Percentiles rank a stretch among this genome's conserved stretches.
Conservation (phyloP, 2,329 filamentous ascomycete genomes). For the Cladorrhinum sp. region DNA sequence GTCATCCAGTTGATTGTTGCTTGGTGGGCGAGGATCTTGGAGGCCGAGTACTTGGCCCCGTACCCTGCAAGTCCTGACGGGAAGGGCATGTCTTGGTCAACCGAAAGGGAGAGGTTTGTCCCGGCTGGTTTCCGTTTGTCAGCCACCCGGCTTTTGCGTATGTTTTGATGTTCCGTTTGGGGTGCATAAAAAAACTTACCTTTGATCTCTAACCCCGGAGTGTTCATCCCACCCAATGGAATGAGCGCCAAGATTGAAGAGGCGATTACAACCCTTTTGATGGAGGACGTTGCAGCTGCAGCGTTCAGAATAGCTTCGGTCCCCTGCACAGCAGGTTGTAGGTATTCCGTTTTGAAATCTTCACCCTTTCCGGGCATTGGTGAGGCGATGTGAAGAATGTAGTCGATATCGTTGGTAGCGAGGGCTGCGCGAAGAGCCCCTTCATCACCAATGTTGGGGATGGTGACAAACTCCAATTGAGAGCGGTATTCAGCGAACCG, state of each 20-base stretch:
- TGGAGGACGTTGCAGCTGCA: neutral
- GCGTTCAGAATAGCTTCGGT: slow-evolving; percentile 14
- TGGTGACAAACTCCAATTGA: slow-evolving; percentile 11
- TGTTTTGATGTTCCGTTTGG: neutral
- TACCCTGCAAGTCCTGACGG: slow-evolving; percentile 10
- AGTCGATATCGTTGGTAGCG: slow-evolving; percentile 7
- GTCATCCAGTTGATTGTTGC: slow-evolving; percentile 12
- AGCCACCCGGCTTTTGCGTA: neutral
- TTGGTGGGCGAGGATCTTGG: slow-evolving; percentile 18
- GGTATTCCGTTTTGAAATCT: slow-evolving; percentile 19
- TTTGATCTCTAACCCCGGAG: slow-evolving; percentile 8
- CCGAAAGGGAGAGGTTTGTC: slow-evolving; percentile 1
- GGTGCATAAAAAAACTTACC: neutral
- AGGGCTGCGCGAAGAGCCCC: slow-evolving; percentile 8
- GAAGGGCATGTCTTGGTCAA: slow-evolving; percentile 11
- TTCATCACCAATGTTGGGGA: slow-evolving; percentile 7
- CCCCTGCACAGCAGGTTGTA: slow-evolving; percentile 12
- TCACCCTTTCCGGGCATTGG: slow-evolving; percentile 15
- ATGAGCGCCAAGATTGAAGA: slow-evolving; percentile 16
- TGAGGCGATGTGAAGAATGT: slow-evolving; percentile 17
- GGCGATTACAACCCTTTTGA: slow-evolving; percentile 12
- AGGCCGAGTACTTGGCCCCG: slow-evolving; percentile 16
- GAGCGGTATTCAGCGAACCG: slow-evolving; percentile 4
- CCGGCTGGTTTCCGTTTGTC: slow-evolving; percentile 6
- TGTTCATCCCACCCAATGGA: slow-evolving; percentile 2